phyloP scores from a whole-genome alignment of 345 rosid species.

The Populus alba region DNA sequence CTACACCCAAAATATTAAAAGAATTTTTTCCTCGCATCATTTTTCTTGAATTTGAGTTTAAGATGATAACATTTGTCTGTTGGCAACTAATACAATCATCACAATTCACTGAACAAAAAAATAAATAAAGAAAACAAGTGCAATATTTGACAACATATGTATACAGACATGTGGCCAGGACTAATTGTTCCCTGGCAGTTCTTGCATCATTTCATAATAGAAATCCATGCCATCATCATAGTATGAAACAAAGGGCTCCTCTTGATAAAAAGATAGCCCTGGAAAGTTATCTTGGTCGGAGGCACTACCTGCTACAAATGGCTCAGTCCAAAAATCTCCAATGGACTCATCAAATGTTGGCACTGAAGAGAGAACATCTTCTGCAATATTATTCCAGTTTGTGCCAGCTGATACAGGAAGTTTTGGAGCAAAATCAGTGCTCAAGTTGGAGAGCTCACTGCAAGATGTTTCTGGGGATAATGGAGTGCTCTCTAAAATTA shows the following conservation, averaged over 20 bases:
- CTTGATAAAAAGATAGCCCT: background rate
- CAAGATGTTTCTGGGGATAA: conserved; percentile 16
- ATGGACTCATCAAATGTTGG: background rate
- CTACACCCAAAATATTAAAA: too few relatives aligned
- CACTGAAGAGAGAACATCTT: background rate
- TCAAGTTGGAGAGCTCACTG: background rate
- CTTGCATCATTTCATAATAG: background rate
- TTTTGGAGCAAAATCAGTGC: background rate
- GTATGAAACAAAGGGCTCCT: background rate
- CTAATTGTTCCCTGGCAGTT: background rate
- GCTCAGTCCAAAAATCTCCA: conserved; percentile 22
- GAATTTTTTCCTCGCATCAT: too few relatives aligned
- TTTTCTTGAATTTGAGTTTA: too few relatives aligned
- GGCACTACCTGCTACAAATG: conserved; percentile 6
- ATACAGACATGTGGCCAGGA: too few relatives aligned
- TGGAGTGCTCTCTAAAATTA: conserved; percentile 26
- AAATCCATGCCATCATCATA: background rate
- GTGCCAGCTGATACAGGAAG: background rate
- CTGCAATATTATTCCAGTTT: background rate
- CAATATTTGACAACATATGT: too few relatives aligned
- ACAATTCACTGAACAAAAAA: too few relatives aligned
- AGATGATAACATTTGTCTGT: too few relatives aligned
- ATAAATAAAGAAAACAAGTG: too few relatives aligned
- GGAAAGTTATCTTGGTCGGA: background rate
- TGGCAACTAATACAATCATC: too few relatives aligned